These are phyloP conservation scores for Selaginella tamariscina DNA, from an alignment of 75 land plant genomes.

Conservation along the genomic window DNA sequence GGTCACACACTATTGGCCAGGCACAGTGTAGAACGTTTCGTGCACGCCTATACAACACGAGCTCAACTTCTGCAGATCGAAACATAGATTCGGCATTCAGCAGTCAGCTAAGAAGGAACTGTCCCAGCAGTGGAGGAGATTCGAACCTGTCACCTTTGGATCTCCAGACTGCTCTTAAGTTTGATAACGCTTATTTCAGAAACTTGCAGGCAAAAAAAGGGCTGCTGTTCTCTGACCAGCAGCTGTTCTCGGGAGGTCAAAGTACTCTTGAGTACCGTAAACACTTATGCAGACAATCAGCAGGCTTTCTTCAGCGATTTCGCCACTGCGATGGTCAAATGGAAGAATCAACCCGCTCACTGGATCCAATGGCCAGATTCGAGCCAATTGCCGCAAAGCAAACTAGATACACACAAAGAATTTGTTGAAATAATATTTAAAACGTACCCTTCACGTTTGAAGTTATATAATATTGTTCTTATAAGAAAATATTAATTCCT, in stretches of 20 bases:
- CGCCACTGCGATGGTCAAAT: constrained; percentile 31
- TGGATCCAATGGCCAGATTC: constrained; percentile 30
- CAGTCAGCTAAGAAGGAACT: background rate
- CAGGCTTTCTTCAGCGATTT: constrained; percentile 27
- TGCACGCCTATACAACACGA: constrained; percentile 23
- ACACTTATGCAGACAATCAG: constrained; percentile 14
- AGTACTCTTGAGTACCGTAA: no score
- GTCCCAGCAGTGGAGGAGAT: constrained; percentile 6
- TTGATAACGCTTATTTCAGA: constrained; percentile 29
- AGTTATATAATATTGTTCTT: no score
- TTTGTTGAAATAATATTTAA: no score
- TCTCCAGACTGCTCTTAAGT: constrained; percentile 12
- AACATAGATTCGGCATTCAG: constrained; percentile 14
- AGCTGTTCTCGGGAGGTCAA: constrained; percentile 17
- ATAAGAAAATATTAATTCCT: no score
- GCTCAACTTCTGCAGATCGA: no score
- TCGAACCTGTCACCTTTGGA: constrained; percentile 19
- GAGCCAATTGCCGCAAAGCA: constrained; percentile 35
- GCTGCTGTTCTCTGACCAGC: constrained; percentile 36
- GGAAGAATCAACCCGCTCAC: constrained; percentile 35
- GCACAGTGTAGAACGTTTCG: constrained; percentile 55
- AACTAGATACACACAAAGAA: constrained; percentile 12
- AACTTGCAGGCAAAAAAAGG: constrained; percentile 23
- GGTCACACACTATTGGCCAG: constrained; percentile 65
- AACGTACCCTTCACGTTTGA: no score